Conservation (phyloP, 1,139 yeast species). For the Eremothecium gossypii region DNA sequence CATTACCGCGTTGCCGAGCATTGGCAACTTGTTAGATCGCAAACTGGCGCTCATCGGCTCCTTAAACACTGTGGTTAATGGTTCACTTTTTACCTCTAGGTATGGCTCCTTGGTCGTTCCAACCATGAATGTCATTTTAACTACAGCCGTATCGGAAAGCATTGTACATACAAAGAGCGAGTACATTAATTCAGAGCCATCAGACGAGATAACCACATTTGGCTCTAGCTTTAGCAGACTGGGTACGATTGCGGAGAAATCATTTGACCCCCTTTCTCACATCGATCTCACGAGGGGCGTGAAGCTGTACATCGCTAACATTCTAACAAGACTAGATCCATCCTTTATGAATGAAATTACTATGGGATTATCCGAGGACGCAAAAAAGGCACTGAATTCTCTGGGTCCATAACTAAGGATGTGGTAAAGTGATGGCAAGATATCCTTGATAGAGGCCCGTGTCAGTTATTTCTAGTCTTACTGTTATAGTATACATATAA, state of each 20-base stretch:
- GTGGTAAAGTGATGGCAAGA: too few relatives aligned
- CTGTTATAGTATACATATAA: too few relatives aligned
- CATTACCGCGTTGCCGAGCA: slow-evolving; percentile 54
- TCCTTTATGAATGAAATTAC: slow-evolving; percentile 25
- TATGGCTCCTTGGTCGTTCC: slow-evolving; percentile 40
- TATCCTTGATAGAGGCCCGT: too few relatives aligned
- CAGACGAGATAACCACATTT: slow-evolving; percentile 46
- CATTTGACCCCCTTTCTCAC: slow-evolving; percentile 61
- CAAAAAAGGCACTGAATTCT: slow-evolving; percentile 29
- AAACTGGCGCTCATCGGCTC: slow-evolving; percentile 71
- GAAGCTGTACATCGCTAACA: slow-evolving; percentile 31
- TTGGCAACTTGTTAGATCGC: slow-evolving; percentile 63
- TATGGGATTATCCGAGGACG: slow-evolving; percentile 33
- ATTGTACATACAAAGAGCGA: slow-evolving; percentile 30
- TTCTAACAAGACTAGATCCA: slow-evolving; percentile 27
- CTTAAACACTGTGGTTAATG: slow-evolving; percentile 39
- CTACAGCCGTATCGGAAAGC: slow-evolving; percentile 33
- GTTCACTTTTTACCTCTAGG: slow-evolving; percentile 33
- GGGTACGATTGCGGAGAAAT: slow-evolving; percentile 48
- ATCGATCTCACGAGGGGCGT: slow-evolving; percentile 34
- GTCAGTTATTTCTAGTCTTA: too few relatives aligned
- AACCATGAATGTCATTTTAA: slow-evolving; percentile 45
- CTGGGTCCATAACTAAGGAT: slow-evolving; percentile 13
- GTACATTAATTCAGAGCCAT: slow-evolving; percentile 32
- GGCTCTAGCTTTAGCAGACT: slow-evolving; percentile 79